Base-by-base conservation (phyloP, 139 green algal genomes). In the Tetradesmus obliquus region DNA sequence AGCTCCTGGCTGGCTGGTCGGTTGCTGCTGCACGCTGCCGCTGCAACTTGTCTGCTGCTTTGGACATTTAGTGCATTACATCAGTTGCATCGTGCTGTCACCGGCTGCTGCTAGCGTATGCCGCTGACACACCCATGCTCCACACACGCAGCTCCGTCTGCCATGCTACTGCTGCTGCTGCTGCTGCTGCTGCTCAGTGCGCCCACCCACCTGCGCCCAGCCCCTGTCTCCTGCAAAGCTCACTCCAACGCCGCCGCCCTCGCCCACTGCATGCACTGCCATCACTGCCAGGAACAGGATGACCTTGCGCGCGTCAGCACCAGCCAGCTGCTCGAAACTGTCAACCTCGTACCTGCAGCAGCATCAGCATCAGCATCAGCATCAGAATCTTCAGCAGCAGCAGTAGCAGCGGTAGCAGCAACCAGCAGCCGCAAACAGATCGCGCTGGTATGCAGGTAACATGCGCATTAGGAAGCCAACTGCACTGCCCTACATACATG, bases 211-310 rank as follows among this genome's bases (percentile, higher is more conserved):
- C 94, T 99, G 95, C 13, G 95, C 91, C 94, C 96, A 97, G 66
- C 98, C 98, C 3, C 96, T 93, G 19, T 94, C 92, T 22, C 98
- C 98, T 55, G 92, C 96, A 92, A 95, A 97, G 22, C 94, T 96
- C 15, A 99, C 98, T 20, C 98, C 98, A 15, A 99, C 98, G 12
- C 98, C 98, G 20, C 95, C 97, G 10, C 98, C 98, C 89, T 99
- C 98, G 8, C 98, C 98, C 71, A 99, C 95, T 3, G 98, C 97
- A 95, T 99, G 98, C 2, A 97, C 97, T 5, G 97, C 97, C 98
- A 99, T 99, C 83, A 99, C 98, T 71, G 95, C 98, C 4, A 99
- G 88, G 88, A 99, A 97, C 76, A 99, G 95, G 81, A 99, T 91
- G 6, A 96, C 96, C 87, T 97, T 98, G 81, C 96, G 95, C 9